Evolutionary conservation across 768 basidiomycete genomes (phyloP).

Genomic region (Sarcomyxa edulis): DNA sequence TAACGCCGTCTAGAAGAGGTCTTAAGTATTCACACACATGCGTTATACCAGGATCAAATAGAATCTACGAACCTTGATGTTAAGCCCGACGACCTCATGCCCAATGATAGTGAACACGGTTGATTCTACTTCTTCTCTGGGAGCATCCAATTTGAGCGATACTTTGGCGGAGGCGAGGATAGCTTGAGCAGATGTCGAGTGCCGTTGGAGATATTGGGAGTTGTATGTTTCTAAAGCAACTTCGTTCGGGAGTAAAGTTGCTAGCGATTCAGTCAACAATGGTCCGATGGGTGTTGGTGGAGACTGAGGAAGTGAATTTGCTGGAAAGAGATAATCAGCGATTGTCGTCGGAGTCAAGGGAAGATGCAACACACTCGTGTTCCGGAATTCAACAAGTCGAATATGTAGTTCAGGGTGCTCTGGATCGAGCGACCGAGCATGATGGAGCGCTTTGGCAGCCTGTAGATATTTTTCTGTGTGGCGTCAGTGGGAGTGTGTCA

Average conservation of each 20-base stretch:
- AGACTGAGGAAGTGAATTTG: slow-evolving; percentile 35
- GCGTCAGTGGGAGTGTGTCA: slow-evolving; percentile 2
- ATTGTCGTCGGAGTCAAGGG: not conserved
- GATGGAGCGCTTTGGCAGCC: slow-evolving; percentile 62
- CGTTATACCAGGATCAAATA: not conserved
- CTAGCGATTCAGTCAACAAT: slow-evolving; percentile 41
- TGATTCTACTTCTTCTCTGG: slow-evolving; percentile 57
- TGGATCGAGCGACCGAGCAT: slow-evolving; percentile 46
- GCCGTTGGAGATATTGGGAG: slow-evolving; percentile 67
- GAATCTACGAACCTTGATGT: slow-evolving; percentile 38
- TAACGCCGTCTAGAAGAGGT: slow-evolving; percentile 51
- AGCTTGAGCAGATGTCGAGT: slow-evolving; percentile 43
- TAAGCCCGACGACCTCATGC: slow-evolving; percentile 33
- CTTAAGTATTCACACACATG: no score
- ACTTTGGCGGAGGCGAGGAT: slow-evolving; percentile 65
- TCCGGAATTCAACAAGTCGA: slow-evolving; percentile 61
- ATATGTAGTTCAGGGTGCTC: slow-evolving; percentile 67
- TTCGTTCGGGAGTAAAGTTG: slow-evolving; percentile 50
- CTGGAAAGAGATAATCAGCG: slow-evolving; percentile 23
- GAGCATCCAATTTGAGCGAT: slow-evolving; percentile 36
- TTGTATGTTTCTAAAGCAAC: slow-evolving; percentile 64
- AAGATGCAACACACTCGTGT: slow-evolving; percentile 38
- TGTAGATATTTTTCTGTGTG: slow-evolving; percentile 75
- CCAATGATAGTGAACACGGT: slow-evolving; percentile 44
- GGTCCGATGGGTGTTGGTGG: slow-evolving; percentile 42